Percentiles rank a stretch among this genome's conserved stretches.
These are phyloP conservation scores for Fusarium pseudograminearum DNA, from an alignment of 2,329 filamentous ascomycete species.

Conservation along the genomic window DNA sequence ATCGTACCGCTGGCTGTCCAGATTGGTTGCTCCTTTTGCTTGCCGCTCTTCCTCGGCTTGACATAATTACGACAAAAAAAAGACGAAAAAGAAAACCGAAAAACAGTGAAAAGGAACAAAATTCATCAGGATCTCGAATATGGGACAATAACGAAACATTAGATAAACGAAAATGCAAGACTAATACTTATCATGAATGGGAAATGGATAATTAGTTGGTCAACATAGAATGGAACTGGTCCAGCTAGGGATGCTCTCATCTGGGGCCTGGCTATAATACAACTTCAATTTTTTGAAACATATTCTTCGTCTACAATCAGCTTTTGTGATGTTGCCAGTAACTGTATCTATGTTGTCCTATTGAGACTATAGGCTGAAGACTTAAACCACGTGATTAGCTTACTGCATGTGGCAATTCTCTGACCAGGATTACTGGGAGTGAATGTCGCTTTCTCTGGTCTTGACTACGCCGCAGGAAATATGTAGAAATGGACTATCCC, in stretches of 20 bases:
- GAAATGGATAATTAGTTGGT: not conserved
- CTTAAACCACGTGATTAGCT: not conserved
- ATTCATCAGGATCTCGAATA: not conserved
- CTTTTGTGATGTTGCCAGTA: not conserved
- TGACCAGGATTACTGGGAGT: not conserved
- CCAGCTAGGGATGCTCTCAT: not conserved
- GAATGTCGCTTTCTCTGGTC: fast-evolving
- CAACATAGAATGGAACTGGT: not conserved
- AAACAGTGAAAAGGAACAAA: not conserved
- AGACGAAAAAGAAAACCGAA: not conserved
- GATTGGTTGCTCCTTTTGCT: conserved; percentile 40
- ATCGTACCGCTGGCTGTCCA: conserved; percentile 47
- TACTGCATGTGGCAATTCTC: not conserved
- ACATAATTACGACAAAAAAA: conserved; percentile 24
- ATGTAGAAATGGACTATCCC: too few species aligned
- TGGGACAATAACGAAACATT: not conserved
- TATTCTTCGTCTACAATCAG: not conserved
- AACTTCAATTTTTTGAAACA: not conserved
- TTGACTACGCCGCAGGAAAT: not conserved
- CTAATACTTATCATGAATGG: not conserved
- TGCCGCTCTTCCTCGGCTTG: conserved; percentile 46
- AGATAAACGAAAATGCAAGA: not conserved
- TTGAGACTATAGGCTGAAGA: not conserved
- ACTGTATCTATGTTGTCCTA: not conserved
- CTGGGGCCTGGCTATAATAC: not conserved